Evolutionary conservation across 257 asterid genomes (phyloP).

Genomic region (Linaria vulgaris): DNA sequence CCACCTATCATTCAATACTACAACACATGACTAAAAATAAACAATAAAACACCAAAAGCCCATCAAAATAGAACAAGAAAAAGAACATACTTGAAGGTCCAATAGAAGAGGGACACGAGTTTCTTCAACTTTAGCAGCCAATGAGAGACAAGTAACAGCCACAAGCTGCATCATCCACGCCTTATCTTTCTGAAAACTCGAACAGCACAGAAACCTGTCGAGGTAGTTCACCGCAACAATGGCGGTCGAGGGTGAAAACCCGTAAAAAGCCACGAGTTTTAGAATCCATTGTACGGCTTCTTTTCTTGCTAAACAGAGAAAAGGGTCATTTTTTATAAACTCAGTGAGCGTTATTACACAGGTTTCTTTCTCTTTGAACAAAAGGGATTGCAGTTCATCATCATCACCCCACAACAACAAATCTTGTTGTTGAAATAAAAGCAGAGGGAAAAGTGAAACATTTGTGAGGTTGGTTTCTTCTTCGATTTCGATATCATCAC

Average conservation of each 20-base stretch:
- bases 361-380: conserved; percentile 53
- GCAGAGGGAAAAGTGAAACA: conserved; percentile 14
- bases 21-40: neutral
- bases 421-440: conserved; percentile 41
- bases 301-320: conserved; percentile 32
- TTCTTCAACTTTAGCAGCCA: conserved; percentile 84
- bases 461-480: conserved; percentile 18
- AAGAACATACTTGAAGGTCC: conserved; percentile 56
- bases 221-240: conserved; percentile 59
- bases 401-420: conserved; percentile 54
- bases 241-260: conserved; percentile 53
- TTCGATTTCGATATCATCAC: conserved; percentile 30
- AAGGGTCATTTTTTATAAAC: too few species aligned
- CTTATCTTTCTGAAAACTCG: conserved; percentile 38
- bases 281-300: conserved; percentile 53
- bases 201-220: conserved; percentile 47
- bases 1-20: conserved; percentile 37
- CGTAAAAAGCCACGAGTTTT: conserved; percentile 36
- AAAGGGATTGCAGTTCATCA: conserved; percentile 49
- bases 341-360: neutral
- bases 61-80: too few species aligned
- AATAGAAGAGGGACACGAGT: conserved; percentile 61
- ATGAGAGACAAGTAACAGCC: conserved; percentile 64
- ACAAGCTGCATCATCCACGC: conserved; percentile 71
- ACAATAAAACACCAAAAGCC: too few species aligned